Evolutionary conservation across 2,329 filamentous ascomycete species (phyloP), one percentile per base, ranked within the genome.

Genomic region (Bipolaris bicolor): DNA sequence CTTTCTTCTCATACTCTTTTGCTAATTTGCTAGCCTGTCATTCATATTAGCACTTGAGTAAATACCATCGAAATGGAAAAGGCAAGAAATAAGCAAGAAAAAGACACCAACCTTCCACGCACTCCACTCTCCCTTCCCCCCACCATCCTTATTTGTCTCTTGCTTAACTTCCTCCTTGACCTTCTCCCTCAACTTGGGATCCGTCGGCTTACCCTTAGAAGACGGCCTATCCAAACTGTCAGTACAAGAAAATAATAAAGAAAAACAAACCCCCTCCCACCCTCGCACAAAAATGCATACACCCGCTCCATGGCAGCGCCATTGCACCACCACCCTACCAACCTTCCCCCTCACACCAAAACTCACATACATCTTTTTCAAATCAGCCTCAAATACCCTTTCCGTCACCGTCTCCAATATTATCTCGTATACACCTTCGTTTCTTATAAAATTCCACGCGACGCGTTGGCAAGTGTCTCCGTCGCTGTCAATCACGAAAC

Each of bases 91-190:
- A 26, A 26, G 24, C 7, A 20, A n/a, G 15, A 16, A 18, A 45
- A 44, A 7, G 47, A 22, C 22, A 58, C 67, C 13, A 40, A 77
- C 79, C 73, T 81, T 81, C 79, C 79, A 81, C 41, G 79, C 79
- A 49, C 77, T 77, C 79, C 78, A 78, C 63, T 80, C 72, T 3
- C 78, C 79, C 62, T 80, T 80, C n/a, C 79, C 79, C 31, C 74
- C 62, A 10, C 79, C 79, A 62, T 80, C 77, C 58, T 80, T 79
- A 53, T 81, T 80, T 5, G 77, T 68, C 57, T 80, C 72, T 48
- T 76, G 70, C 64, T 81, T 80, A n/a, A 80, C 71, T 13, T 80
- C 76, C 61, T 81, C 74, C 64, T 79, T 80, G 26, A 79, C 76
- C 63, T 80, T 70, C 65, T 80, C 78, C 48, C 76, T 74, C 41